Conservation (phyloP, 1,284 basidiomycete genomes). For the Trichosporon asahii region DNA sequence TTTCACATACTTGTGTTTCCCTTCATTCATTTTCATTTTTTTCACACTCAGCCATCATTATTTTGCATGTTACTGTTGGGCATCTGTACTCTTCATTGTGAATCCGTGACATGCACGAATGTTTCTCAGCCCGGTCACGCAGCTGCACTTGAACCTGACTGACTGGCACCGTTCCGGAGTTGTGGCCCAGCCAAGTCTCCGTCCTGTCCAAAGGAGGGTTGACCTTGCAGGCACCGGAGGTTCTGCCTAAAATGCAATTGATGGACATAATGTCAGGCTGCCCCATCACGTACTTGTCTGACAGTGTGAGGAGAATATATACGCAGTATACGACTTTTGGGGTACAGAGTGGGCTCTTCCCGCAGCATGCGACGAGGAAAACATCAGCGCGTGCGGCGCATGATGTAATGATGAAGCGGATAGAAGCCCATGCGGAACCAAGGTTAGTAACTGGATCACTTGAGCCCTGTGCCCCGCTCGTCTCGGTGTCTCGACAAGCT, state of each 20-base stretch:
- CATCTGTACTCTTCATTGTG: background rate
- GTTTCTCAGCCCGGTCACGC: background rate
- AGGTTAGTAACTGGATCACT: background rate
- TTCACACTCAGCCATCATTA: background rate
- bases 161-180: background rate
- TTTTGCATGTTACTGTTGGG: slow-evolving; percentile 1
- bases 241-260: background rate
- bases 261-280: background rate
- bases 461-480: too few relatives aligned
- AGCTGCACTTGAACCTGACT: background rate
- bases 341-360: background rate
- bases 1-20: background rate
- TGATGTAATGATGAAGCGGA: background rate
- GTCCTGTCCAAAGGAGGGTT: background rate
- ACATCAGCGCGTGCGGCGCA: background rate
- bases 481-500: too few relatives aligned
- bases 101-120: background rate
- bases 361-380: background rate
- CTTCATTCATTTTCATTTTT: background rate
- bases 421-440: background rate
- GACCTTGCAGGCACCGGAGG: too few relatives aligned
- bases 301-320: background rate
- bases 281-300: background rate
- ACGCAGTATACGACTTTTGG: background rate
- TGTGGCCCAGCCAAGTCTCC: background rate